Evolutionary conservation across 2,329 filamentous ascomycete genomes (phyloP), one percentile per base, ranked within the genome.

Genomic region (Corniculantispora saksenae): DNA sequence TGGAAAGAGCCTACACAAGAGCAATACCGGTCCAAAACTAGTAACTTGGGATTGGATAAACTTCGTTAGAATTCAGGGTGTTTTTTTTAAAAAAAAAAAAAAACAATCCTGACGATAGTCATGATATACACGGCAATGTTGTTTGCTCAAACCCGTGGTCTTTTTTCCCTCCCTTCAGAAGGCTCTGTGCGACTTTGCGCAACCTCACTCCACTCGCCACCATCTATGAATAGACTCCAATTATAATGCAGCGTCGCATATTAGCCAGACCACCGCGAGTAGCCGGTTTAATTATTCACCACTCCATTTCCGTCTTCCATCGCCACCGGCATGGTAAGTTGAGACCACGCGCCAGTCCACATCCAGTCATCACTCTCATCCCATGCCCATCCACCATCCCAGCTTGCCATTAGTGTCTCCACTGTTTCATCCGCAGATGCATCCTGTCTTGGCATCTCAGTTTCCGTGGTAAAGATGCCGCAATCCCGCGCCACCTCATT

Each of bases 401-500:
- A 68, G 19, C 61, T 65, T 47, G 66, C 63, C 1, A 66, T 66
- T 12, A 70, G 19, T 19, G 54, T 59, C 12, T 53, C 64, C 10
- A 32, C n/a, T 13, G 23, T 32, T 9, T 43, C 66, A 8, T 63
- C 63, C 3, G 23, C 57, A 15, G 13, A 43, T 8, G 27, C 19
- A 25, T 29, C 5, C 15, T 53, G 15, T 53, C 13, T 25, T 35
- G 8, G 25, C 27, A 19, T 35, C 25, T 32, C 23, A 6, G 55
- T n/a, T 45, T 32, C 15, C 15, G 54, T 13, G 17, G 38, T 15
- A 6, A 63, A 48, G n/a, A 72, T 48, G 4, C 70, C 72, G 29
- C 72, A 69, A n/a, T 69, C 61, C 48, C 72, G 71, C 1, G 78
- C 77, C 45, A 76, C 67, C 47, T 76, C 74, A 57, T 72, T 72